Base-by-base conservation (phyloP, 257 asterid genomes). In the Buddleja alternifolia region DNA sequence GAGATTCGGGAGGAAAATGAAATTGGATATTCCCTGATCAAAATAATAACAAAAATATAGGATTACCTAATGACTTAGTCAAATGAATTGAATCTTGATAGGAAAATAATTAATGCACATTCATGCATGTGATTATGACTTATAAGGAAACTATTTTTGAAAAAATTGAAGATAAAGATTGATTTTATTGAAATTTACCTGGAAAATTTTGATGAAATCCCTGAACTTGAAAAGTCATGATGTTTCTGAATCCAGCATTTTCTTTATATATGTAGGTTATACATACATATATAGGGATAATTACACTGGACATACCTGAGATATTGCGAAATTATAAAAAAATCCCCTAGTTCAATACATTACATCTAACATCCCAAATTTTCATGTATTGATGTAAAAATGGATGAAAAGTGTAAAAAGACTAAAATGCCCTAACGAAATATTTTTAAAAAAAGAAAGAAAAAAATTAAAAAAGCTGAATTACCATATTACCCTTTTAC, bases 1-100 rank as follows among this genome's bases (percentile, higher is more conserved):
- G 48, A n/a, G 63, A 60, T 7, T 60, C 10, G 47, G 19, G 8
- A 39, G 15, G 36, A 39, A 17, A 52, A 12, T 67, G 52, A 63
- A 59, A 48, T 65, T 45, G 58, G n/a, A n/a, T n/a, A 61, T 51
- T 52, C 39, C 20, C 54, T 56, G 52, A 17, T 20, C 29, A 68
- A 25, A 0, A 11, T 16, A 19, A 39, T 52, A 21, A 47, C 24
- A 46, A 16, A 36, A 16, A 8, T 4, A 41, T 1, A 53, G 34
- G 48, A 20, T 11, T 7, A 17, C 20, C 54, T 63, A 53, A 58
- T 66, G 71, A 72, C 60, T 53, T 60, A 12, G 82, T 81, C 75
- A 75, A 75, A 59, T 53, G 68, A 51, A 77, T 66, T 63, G 34
- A 63, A 73, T 69, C 59, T 40, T 40, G 40, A 64, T 19, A 5